Evolutionary conservation across 768 basidiomycete genomes (phyloP), one percentile per base, ranked within the genome.

Genomic region (Suillus hirtellus): DNA sequence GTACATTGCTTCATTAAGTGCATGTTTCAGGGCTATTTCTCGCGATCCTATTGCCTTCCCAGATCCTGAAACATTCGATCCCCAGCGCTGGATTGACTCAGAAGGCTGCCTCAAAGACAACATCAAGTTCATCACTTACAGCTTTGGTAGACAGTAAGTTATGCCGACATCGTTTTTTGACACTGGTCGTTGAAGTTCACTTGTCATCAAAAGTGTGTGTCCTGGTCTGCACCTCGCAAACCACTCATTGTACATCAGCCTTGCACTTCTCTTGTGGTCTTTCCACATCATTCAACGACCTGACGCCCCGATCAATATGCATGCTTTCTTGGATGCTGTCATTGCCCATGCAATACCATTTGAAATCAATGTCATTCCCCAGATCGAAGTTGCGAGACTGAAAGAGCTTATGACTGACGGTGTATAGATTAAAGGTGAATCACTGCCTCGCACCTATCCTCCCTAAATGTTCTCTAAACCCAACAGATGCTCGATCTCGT

Each of bases 221-320:
- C 86, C 86, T 0, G 87, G 87, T 0, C 82, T 83, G 66, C 80
- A 87, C 70, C 81, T 71, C 24, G 70, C 68, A 5, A 60, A 77
- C 27, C 67, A 71, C 1, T 88, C 88, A 1, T 75, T 89, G 0
- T 87, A 85, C 67, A 76, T 89, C 47, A 89, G 84, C 67, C 82
- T 86, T 0, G 85, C 86, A 0, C 74, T 86, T 15, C 72, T 86
- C 9, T 78, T 86, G 10, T 89, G 87, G 86, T 82, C 49, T 49
- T 49, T 49, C 24, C 49, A 15, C 14, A 49, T 49, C 14, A 15
- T 7, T 27, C 49, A 49, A 31, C 49, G 49, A 27, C 24, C 49
- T 9, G 49, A 27, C 1, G 49, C 49, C 49, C 49, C 24, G 49
- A 49, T 49, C 49, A 17, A 49, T 24, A 27, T 14, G 24, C 24